Evolutionary conservation across 2,329 filamentous ascomycete genomes (phyloP).

Genomic region (Pseudogymnoascus sp.): DNA sequence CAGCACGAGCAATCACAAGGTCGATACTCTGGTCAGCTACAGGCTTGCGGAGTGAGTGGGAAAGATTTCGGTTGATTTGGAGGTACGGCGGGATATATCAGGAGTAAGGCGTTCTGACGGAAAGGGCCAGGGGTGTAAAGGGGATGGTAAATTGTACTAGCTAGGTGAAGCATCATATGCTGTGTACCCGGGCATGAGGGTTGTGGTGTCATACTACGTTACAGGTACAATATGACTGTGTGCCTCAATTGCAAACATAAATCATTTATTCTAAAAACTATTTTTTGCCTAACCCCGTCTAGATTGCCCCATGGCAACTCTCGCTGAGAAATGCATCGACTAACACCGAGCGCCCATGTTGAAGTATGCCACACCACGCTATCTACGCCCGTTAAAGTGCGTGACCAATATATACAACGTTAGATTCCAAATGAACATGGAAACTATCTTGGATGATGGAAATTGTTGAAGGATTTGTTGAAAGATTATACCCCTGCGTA

Average conservation of each 20-base stretch:
- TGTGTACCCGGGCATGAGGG: not conserved
- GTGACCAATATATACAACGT: slow-evolving; percentile 6
- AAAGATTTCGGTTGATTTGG: not conserved
- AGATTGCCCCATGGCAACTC: slow-evolving; percentile 1
- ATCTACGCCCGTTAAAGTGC: slow-evolving; percentile 8
- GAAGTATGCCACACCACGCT: slow-evolving; percentile 8
- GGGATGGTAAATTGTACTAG: not conserved
- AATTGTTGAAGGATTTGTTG: slow-evolving; percentile 9
- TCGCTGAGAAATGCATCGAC: slow-evolving; percentile 1
- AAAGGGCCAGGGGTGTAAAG: not conserved
- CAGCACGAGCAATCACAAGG: slow-evolving; percentile 87
- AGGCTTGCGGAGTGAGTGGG: slow-evolving; percentile 45
- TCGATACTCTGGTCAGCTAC: slow-evolving; percentile 95
- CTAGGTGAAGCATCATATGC: not conserved
- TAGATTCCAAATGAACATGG: not conserved
- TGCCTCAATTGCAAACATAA: not conserved
- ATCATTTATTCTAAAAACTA: not conserved
- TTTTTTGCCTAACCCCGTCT: not conserved
- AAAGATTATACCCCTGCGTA: not conserved
- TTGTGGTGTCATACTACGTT: not conserved
- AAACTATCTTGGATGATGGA: slow-evolving; percentile 4
- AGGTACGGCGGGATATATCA: not conserved
- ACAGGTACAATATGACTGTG: too few relatives aligned
- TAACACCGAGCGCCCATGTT: slow-evolving; percentile 8
- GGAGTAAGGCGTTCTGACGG: not conserved